Conservation (phyloP, 306 rosid species). For the Trichosanthes cucumerina region DNA sequence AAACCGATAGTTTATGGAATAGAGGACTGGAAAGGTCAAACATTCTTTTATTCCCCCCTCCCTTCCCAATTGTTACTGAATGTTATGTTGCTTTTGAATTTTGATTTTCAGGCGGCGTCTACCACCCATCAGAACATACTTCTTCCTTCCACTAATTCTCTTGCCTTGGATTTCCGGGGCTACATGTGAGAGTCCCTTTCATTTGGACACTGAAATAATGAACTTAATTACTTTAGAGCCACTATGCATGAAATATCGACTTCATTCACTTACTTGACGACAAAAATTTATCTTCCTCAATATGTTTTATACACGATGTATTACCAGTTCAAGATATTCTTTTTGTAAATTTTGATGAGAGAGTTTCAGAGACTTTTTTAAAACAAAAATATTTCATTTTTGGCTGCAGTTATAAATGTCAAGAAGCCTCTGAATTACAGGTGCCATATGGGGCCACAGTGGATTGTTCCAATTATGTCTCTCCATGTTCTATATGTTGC, state of each 20-base stretch:
- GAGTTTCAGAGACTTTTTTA: conserved; percentile 3
- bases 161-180: conserved; percentile 82
- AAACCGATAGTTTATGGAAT: conserved; percentile 6
- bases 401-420: conserved; percentile 47
- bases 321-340: not conserved
- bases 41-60: not conserved
- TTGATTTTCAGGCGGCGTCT: conserved; percentile 77
- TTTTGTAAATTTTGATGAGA: not conserved
- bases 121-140: conserved; percentile 65
- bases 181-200: conserved; percentile 42
- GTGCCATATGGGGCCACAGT: conserved; percentile 64
- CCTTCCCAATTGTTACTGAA: not conserved
- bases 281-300: not conserved
- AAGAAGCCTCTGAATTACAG: conserved; percentile 55
- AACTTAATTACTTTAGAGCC: not conserved
- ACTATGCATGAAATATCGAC: not conserved
- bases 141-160: conserved; percentile 67
- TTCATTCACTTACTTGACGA: not conserved
- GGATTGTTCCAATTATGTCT: conserved; percentile 53
- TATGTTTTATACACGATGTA: not conserved
- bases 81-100: conserved; percentile 5
- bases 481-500: conserved; percentile 63
- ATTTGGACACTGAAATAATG: not conserved
- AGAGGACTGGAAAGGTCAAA: conserved; percentile 11
- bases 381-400: conserved; percentile 20